Percentiles rank a stretch among this genome's conserved stretches.
Conservation (phyloP, 2,329 filamentous ascomycete genomes). For the Leptoxyphium fumago region DNA sequence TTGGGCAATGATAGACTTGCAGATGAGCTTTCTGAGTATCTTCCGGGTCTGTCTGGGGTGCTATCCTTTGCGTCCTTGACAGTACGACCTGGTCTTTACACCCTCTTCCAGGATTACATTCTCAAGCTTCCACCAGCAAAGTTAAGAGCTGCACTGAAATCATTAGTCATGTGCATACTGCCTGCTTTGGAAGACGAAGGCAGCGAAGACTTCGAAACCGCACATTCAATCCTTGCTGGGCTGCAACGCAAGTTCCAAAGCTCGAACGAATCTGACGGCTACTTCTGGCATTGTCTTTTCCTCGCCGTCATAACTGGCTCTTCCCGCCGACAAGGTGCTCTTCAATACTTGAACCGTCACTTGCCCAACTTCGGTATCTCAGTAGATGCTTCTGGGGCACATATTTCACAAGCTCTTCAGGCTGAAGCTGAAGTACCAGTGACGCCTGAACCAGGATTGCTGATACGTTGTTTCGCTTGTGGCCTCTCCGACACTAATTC, state of each 20-base stretch:
- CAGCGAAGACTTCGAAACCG: slow-evolving; percentile 90
- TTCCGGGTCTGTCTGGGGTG: slow-evolving; percentile 77
- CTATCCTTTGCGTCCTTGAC: slow-evolving; percentile 90
- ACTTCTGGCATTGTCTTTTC: slow-evolving; percentile 98
- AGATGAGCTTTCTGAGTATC: slow-evolving; percentile 69
- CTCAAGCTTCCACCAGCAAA: slow-evolving; percentile 54
- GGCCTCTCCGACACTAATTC: slow-evolving; percentile 78
- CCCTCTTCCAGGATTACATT: slow-evolving; percentile 69
- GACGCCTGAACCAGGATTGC: slow-evolving; percentile 76
- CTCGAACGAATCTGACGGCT: slow-evolving; percentile 45
- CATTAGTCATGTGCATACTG: slow-evolving; percentile 73
- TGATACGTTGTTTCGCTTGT: slow-evolving; percentile 82
- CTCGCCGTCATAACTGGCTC: slow-evolving; percentile 82
- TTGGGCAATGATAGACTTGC: slow-evolving; percentile 57
- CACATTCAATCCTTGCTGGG: slow-evolving; percentile 60
- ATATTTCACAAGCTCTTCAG: slow-evolving; percentile 8
- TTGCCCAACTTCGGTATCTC: slow-evolving; percentile 52
- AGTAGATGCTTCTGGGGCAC: neutral
- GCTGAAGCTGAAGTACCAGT: slow-evolving; percentile 30
- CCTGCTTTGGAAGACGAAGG: slow-evolving; percentile 92
- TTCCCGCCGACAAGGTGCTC: slow-evolving; percentile 66
- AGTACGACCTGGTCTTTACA: slow-evolving; percentile 72
- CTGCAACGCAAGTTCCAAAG: slow-evolving; percentile 55
- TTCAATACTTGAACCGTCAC: slow-evolving; percentile 70
- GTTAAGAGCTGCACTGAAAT: slow-evolving; percentile 77